Conservation (phyloP, 1,139 yeast species). For the Yamadazyma triangularis region DNA sequence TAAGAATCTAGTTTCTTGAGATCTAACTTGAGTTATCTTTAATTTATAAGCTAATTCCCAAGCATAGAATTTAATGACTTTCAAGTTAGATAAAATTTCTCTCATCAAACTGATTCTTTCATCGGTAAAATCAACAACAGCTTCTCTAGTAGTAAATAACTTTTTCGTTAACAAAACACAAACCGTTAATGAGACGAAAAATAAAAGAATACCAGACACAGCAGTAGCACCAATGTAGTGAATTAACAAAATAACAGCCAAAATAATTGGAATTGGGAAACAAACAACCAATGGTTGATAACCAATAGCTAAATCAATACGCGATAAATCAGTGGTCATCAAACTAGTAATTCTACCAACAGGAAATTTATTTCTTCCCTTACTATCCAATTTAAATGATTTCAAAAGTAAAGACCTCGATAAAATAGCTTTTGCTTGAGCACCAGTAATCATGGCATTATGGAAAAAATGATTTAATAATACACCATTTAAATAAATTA, state of each 20-base stretch:
- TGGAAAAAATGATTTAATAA: constrained; percentile 42
- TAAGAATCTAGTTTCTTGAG: constrained; percentile 36
- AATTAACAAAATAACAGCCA: constrained; percentile 34
- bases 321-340: constrained; percentile 42
- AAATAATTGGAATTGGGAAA: constrained; percentile 43
- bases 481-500: constrained; percentile 39
- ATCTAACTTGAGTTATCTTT: constrained; percentile 31
- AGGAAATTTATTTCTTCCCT: constrained; percentile 32
- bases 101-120: constrained; percentile 42
- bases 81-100: constrained; percentile 39
- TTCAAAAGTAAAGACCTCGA: constrained; percentile 37
- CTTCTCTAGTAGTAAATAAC: constrained; percentile 34
- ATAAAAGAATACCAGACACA: constrained; percentile 41
- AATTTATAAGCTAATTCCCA: constrained; percentile 45
- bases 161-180: constrained; percentile 35
- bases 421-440: constrained; percentile 38
- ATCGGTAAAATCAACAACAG: constrained; percentile 38
- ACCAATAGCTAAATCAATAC: constrained; percentile 45
- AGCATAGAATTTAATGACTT: constrained; percentile 43
- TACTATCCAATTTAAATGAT: constrained; percentile 34
- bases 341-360: constrained; percentile 40
- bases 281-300: constrained; percentile 43
- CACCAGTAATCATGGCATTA: constrained; percentile 45
- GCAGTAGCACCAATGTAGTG: constrained; percentile 37
- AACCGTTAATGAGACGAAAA: constrained; percentile 32